Conservation (phyloP, 2,329 filamentous ascomycete species). For the Aspergillus chevalieri region DNA sequence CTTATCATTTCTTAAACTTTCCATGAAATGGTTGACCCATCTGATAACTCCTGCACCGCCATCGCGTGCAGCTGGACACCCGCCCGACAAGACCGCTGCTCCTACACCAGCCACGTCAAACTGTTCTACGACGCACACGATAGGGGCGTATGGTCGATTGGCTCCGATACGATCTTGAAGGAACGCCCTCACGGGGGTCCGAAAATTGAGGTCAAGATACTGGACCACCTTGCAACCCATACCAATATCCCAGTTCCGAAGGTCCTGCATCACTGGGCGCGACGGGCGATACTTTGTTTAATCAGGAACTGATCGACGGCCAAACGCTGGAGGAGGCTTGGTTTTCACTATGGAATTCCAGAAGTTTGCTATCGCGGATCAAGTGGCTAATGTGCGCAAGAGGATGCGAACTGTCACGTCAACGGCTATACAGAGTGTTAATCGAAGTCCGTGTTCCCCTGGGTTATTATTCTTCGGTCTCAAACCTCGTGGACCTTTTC, state of each 20-base stretch:
- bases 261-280: constrained; percentile 11
- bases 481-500: constrained; percentile 7
- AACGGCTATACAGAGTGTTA: constrained; percentile 9
- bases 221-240: constrained; percentile 6
- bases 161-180: constrained; percentile 16
- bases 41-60: constrained; percentile 1
- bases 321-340: constrained; percentile 14
- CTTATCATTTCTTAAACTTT: not conserved
- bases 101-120: constrained; percentile 13
- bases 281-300: constrained; percentile 13
- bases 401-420: constrained; percentile 9
- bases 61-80: constrained; percentile 9
- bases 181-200: constrained; percentile 13
- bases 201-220: constrained; percentile 6
- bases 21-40: not conserved
- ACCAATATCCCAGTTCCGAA: constrained; percentile 11
- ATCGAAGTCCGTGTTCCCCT: constrained; percentile 8
- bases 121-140: constrained; percentile 9
- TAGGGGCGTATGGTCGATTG: constrained; percentile 14
- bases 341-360: constrained; percentile 10
- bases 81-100: constrained; percentile 5
- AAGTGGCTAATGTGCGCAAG: constrained; percentile 11
- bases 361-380: constrained; percentile 11
- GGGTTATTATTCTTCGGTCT: no score
- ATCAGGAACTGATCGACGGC: constrained; percentile 8